A percentile compares a stretch with the other conserved stretches of the same genome.
Conservation (phyloP, 2,329 filamentous ascomycete species). For the Arthrobotrys iridis region DNA sequence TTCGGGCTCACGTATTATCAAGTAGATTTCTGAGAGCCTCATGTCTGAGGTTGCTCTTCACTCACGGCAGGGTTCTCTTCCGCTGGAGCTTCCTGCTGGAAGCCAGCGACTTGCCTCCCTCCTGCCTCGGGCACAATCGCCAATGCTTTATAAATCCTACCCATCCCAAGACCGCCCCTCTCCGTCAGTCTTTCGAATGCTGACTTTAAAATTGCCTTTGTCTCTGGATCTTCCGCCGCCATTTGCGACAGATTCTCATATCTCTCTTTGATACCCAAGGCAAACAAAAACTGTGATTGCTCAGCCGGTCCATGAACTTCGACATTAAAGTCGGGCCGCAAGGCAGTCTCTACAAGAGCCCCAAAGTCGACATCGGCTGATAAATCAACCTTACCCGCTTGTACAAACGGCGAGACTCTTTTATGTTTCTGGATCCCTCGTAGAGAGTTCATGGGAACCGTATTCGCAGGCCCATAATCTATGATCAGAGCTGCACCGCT, state of each 20-base stretch:
- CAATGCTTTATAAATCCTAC: slow-evolving; percentile 91
- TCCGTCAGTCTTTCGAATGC: slow-evolving; percentile 86
- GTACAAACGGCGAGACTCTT: slow-evolving; percentile 79
- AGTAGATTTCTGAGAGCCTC: background rate
- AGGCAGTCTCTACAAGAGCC: slow-evolving; percentile 82
- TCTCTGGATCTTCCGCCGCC: slow-evolving; percentile 63
- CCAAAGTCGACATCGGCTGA: slow-evolving; percentile 94
- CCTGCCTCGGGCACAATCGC: slow-evolving; percentile 87
- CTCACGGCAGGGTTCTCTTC: background rate
- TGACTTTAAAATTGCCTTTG: slow-evolving; percentile 72
- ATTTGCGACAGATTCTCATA: slow-evolving; percentile 73
- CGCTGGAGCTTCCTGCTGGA: slow-evolving; percentile 62
- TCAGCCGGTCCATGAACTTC: slow-evolving; percentile 93
- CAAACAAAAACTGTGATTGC: slow-evolving; percentile 80
- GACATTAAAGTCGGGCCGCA: slow-evolving; percentile 77
- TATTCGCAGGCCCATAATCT: slow-evolving; percentile 85
- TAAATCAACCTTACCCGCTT: slow-evolving; percentile 85
- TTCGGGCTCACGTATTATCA: background rate
- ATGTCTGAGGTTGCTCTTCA: background rate
- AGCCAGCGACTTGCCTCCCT: slow-evolving; percentile 82
- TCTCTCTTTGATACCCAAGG: slow-evolving; percentile 84
- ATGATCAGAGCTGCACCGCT: slow-evolving; percentile 92
- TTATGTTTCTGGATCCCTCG: slow-evolving; percentile 84
- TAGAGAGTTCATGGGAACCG: slow-evolving; percentile 86
- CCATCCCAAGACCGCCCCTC: slow-evolving; percentile 84